Evolutionary conservation across 2,329 filamentous ascomycete genomes (phyloP), one percentile per base, ranked within the genome.

Genomic region (Epichloe typhina): DNA sequence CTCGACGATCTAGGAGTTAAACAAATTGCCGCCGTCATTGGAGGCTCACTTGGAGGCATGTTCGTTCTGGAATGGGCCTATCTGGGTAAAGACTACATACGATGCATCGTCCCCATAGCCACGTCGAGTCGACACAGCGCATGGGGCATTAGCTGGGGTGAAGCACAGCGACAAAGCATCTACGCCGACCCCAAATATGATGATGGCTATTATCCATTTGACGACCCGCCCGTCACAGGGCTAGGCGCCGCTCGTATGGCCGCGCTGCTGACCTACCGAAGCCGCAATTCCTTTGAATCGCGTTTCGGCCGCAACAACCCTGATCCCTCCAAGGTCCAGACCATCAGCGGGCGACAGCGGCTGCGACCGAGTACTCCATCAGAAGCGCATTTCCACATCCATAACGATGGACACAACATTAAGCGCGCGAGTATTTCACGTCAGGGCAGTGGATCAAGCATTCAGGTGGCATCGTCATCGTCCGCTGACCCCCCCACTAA

Each of bases 151-250:
- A 90, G 85, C 67, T 94, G 88, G 88, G 87, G 86, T 41, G 88
- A 93, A 65, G 87, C 87, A 3, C 88, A 94, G 66, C 77, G 88
- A 48, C 87, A 93, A 69, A 90, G 86, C 75, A 97, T 98, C 65
- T 98, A 97, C 69, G 90, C 88, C 39, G 93, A 98, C 64, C 93
- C 93, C 35, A 97, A 96, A 71, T 98, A 98, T 66, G 89, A 96
- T 55, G 90, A 97, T 62, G 93, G 93, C 43, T 97, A 96, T 69
- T 98, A 97, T 64, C 62, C 81, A 1, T 94, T 93, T 60, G 77
- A 86, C 35, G 88, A 97, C 59, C 90, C 90, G 36, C 93, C 93
- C 0, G 74, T 82, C 0, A 85, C 89, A 1, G 93, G 93, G 0
- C 78, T 98, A 2, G 89, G 90, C 12, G 93, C 93, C 7, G 93